Evolutionary conservation across 441 rosid species (phyloP).

Genomic region (Dalechampia spathulata): DNA sequence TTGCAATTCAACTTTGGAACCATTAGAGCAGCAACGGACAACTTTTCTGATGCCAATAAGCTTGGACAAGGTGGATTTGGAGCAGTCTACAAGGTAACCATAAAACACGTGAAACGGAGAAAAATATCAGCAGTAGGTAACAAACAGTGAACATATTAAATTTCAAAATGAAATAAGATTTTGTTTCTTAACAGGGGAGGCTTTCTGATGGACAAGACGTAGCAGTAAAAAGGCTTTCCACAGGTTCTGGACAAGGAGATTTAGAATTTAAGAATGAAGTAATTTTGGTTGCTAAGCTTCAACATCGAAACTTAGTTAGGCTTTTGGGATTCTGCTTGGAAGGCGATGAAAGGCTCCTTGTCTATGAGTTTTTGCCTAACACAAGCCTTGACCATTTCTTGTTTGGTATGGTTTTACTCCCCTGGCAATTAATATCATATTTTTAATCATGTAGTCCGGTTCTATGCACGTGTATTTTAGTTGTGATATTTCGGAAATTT

Average conservation of each 20-base stretch:
- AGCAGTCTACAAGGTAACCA: conserved; percentile 10
- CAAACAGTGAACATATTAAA: no score
- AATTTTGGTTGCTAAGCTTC: conserved; percentile 28
- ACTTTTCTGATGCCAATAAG: conserved; percentile 16
- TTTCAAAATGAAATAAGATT: no score
- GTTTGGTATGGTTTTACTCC: conserved; percentile 15
- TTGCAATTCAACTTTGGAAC: conserved; percentile 6
- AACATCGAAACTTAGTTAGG: conserved; percentile 34
- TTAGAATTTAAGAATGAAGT: conserved; percentile 34
- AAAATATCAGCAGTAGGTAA: no score
- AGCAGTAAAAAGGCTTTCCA: conserved; percentile 39
- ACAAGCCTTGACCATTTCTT: conserved; percentile 40
- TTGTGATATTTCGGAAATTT: no score
- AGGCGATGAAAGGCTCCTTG: conserved; percentile 30
- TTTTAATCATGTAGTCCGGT: no score
- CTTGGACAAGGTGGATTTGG: conserved; percentile 20
- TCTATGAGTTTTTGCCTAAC: conserved; percentile 34
- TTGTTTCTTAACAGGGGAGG: conserved; percentile 8
- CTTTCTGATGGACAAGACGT: conserved; percentile 10
- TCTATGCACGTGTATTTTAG: no score
- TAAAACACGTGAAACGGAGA: neutral
- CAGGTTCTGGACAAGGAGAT: conserved; percentile 30
- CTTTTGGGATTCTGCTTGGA: conserved; percentile 36
- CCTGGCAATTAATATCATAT: no score
- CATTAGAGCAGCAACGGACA: conserved; percentile 7